Base-by-base conservation (phyloP, 176 grass and related monocot species). In the Cenchrus americanus region DNA sequence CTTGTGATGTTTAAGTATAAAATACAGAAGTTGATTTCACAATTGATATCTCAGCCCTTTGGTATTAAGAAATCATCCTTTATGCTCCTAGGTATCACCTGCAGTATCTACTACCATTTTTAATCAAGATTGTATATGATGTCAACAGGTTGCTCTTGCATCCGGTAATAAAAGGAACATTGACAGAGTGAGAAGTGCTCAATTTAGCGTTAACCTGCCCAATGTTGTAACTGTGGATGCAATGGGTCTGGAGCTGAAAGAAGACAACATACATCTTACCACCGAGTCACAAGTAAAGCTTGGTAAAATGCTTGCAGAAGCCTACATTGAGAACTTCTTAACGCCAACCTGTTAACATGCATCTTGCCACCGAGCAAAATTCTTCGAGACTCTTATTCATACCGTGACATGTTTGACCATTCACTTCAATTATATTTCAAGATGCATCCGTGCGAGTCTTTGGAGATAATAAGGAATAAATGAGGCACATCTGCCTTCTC, bases 211-310 rank as follows among this genome's bases (percentile, higher is more conserved):
- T 69, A 81, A 69, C 51, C 61, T 98, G 64, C 92, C 87, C 30
- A 90, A 98, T 91, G 89, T 98, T 75, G 85, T 91, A 34, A 93
- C 88, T 62, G 89, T 98, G 13, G 95, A 98, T 88, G 90, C 92
- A 17, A 87, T 88, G 65, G 92, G 95, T 47, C 80, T 95, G 34
- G 47, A 84, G 14, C 55, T 98, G 26, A 95, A 93, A 19, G 82
- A 88, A 79, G 95, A 98, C 64, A 19, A 92, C 61, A 57, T 98
- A 68, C 95, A 98, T 72, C 95, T 98, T 67, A 82, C 82, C 23
- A 93, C 92, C 18, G 77, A 90, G 75, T 76, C 95, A 41, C 95
- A 98, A 87, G 92, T 98, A 41, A 72, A 90, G 76, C 93, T 98
- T 88, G 95, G 92, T 44, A 62, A 88, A 46, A 93, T 91, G 87